Evolutionary conservation across 768 basidiomycete genomes (phyloP), one percentile per base, ranked within the genome.

Genomic region (Tylopilus felleus): DNA sequence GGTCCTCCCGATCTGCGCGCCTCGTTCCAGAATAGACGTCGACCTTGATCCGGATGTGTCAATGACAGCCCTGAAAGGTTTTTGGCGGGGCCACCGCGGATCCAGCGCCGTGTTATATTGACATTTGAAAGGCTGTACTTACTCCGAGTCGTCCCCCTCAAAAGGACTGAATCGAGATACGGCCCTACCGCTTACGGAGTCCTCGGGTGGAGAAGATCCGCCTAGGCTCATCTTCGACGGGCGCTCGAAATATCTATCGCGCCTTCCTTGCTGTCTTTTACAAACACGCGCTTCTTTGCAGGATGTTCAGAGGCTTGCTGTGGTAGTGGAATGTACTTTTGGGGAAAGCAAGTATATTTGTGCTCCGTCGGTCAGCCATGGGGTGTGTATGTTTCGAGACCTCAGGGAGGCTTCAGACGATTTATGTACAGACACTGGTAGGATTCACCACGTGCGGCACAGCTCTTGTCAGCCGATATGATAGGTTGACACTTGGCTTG

Each of bases 361-460:
- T 12, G 21, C 16, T 35, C 55, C 39, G 40, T 52, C 52, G 53
- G 46, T 41, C 28, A 42, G 19, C 5, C 16, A 8, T 22, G 17
- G 35, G 14, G 16, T 16, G 16, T 5, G 6, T 36, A 36, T 36
- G 35, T 44, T 31, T 39, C 47, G 53, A 43, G 48, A 39, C 14
- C 27, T 41, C 38, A 41, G 41, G 50, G 49, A 29, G 31, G 47
- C 27, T 21, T n/a, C 8, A 22, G 49, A 29, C 41, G 25, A 8
- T 51, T 40, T 56, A 56, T 58, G 57, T 58, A 47, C 22, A 21
- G 49, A 16, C 47, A 29, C 8, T 17, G 52, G 31, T 42, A 31
- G 40, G 35, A 14, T 7, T 25, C 7, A 39, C 56, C 69, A 69
- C 67, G 67, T 68, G n/a, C n/a, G 69, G 68, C 52, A 52, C 35